Conservation (phyloP, 1,284 basidiomycete genomes). For the Austroboletus rostrupii region DNA sequence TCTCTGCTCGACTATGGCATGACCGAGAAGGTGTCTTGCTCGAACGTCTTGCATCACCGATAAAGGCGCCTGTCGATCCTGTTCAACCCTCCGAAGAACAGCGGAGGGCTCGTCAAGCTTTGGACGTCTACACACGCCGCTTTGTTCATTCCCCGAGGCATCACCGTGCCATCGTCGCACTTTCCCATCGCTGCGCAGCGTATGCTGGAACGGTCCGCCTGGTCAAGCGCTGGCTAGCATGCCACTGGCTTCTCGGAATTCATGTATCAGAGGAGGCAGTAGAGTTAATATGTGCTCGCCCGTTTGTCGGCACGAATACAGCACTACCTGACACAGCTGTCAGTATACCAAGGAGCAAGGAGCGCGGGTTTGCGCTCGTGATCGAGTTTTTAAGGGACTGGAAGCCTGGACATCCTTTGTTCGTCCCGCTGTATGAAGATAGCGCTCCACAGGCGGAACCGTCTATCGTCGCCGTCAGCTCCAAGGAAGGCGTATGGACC, state of each 20-base stretch:
- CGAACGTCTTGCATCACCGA: slow-evolving; percentile 57
- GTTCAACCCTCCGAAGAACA: slow-evolving; percentile 24
- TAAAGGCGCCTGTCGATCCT: slow-evolving; percentile 23
- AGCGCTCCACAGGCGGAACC: slow-evolving; percentile 24
- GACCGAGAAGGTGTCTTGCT: slow-evolving; percentile 83
- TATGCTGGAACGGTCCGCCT: slow-evolving; percentile 84
- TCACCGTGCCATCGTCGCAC: slow-evolving; percentile 77
- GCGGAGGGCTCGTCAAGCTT: slow-evolving; percentile 51
- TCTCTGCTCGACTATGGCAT: slow-evolving; percentile 81
- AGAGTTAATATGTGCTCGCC: slow-evolving; percentile 78
- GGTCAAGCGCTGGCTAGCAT: slow-evolving; percentile 88
- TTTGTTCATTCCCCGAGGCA: slow-evolving; percentile 83
- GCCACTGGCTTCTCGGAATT: slow-evolving; percentile 79
- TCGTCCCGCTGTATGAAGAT: slow-evolving; percentile 54
- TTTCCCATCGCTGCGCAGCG: slow-evolving; percentile 78
- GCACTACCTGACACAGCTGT: slow-evolving; percentile 16
- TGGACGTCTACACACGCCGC: slow-evolving; percentile 58
- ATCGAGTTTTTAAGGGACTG: slow-evolving; percentile 78
- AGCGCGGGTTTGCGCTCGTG: slow-evolving; percentile 79
- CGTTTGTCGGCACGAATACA: slow-evolving; percentile 44
- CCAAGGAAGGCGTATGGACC: slow-evolving; percentile 66
- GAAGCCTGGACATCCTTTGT: slow-evolving; percentile 73
- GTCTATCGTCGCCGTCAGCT: slow-evolving; percentile 23
- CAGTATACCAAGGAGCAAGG: slow-evolving; percentile 61
- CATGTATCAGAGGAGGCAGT: slow-evolving; percentile 76